Base-by-base conservation (phyloP, 2,329 filamentous ascomycete species). In the Calycina herbarum region DNA sequence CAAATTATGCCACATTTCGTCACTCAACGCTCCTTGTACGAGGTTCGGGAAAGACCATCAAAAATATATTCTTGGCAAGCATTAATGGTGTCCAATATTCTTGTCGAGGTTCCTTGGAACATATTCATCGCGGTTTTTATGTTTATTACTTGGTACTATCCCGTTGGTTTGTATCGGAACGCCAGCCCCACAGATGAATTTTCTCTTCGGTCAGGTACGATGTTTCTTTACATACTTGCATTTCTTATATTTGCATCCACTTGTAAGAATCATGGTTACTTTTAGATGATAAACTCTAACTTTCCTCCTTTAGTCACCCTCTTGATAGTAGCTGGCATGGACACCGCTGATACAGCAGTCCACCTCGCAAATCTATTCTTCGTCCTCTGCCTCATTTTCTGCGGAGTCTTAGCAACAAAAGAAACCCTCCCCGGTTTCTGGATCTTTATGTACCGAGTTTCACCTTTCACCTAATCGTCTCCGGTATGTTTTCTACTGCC, bases 91-190 rank as follows among this genome's bases (percentile, higher is more conserved):
- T 90, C 89, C 67, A 86, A 90, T 51, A 90, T 96, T 70, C 79
- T 93, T 42, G 91, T 93, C 66, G 93, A 96, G 77, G 80, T 96
- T 3, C 91, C 92, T 0, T 96, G 91, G 88, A 92, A 95, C 75
- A 67, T 65, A n/a, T 78, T 94, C 57, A 89, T 91, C 82, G 85
- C 87, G 1, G 82, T 88, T 29, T 79, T 95, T 71, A 89, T 93
- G 81, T 96, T 82, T 80, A 83, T 91, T 72, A 88, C 83, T 75
- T 93, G 90, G 85, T 96, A 96, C 81, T 96, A 93, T 76, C 91
- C 92, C 0, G 85, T 96, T 61, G 91, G 91, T 2, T 83, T 94
- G 8, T 10, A 38, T 11, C 78, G 80, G 69, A 93, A 94, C 74
- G 90, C 90, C 3, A 79, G 82, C 15, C 80, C 81, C 0, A 85